Evolutionary conservation across 371 early-diverging fungal species (phyloP).

Genomic region (Mucor piriformis): DNA sequence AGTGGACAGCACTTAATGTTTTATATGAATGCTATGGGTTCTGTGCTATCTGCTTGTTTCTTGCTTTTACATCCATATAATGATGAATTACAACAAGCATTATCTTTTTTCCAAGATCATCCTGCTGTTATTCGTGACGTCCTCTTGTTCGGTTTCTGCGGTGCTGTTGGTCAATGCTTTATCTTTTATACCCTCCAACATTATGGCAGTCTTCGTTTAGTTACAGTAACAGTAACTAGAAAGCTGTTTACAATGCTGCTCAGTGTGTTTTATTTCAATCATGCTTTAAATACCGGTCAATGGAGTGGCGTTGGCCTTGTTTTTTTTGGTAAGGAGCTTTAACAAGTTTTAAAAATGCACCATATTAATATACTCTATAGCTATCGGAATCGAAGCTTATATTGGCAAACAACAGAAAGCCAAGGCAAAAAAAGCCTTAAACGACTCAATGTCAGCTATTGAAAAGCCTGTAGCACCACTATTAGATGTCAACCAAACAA

Average conservation of each 20-base stretch:
- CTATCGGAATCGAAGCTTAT: conserved; percentile 77
- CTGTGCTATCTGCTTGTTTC: conserved; percentile 70
- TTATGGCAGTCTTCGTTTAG: conserved; percentile 90
- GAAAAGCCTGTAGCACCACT: not conserved
- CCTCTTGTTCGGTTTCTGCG: conserved; percentile 85
- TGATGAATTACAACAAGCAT: conserved; percentile 78
- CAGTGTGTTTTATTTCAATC: conserved; percentile 88
- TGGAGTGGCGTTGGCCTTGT: conserved; percentile 89
- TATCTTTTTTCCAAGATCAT: conserved; percentile 74
- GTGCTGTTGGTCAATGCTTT: conserved; percentile 97
- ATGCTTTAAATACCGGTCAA: conserved; percentile 76
- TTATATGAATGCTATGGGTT: conserved; percentile 90
- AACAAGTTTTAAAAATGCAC: not conserved
- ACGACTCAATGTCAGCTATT: not conserved
- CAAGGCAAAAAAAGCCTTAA: conserved; percentile 8
- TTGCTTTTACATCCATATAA: conserved; percentile 71
- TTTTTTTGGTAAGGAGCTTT: conserved; percentile 64
- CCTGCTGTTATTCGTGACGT: conserved; percentile 86
- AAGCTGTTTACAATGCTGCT: conserved; percentile 96
- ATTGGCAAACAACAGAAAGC: conserved; percentile 57
- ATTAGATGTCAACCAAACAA: not conserved
- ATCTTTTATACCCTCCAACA: conserved; percentile 94
- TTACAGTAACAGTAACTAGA: conserved; percentile 95
- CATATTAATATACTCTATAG: conserved; percentile 10
- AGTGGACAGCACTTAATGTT: conserved; percentile 97